Conservation (phyloP, 2,329 filamentous ascomycete species). For the Botrytis paeoniae region DNA sequence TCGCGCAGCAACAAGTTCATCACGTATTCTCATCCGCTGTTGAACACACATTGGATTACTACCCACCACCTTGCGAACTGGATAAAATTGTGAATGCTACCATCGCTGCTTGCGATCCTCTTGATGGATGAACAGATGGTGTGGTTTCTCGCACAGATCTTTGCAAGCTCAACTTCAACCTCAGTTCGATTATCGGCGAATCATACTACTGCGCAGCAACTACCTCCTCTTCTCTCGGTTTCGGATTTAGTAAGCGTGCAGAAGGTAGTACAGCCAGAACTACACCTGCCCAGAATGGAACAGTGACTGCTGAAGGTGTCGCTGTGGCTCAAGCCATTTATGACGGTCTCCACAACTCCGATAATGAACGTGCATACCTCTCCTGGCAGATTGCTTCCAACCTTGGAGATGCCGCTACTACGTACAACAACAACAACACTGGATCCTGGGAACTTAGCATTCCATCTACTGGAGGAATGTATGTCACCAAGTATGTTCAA, state of each 20-base stretch:
- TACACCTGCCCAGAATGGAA: constrained; percentile 28
- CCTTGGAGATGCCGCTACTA: constrained; percentile 4
- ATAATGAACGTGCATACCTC: constrained; percentile 40
- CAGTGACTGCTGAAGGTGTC: constrained; percentile 34
- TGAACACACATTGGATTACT: constrained; percentile 43
- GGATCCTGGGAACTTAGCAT: constrained; percentile 38
- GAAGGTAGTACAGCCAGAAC: constrained; percentile 10
- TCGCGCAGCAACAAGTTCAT: constrained; percentile 44
- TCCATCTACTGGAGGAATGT: constrained; percentile 38
- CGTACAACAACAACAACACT: constrained; percentile 13
- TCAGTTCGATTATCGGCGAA: constrained; percentile 43
- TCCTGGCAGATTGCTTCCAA: constrained; percentile 37
- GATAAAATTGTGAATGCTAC: constrained; percentile 53
- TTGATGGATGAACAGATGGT: constrained; percentile 54
- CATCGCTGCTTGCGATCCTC: constrained; percentile 51
- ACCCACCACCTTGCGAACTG: constrained; percentile 46
- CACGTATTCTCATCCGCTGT: constrained; percentile 40
- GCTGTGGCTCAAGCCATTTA: constrained; percentile 38
- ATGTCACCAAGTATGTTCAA: constrained; percentile 44
- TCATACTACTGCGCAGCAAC: constrained; percentile 44
- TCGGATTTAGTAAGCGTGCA: constrained; percentile 13
- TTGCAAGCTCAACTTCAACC: constrained; percentile 47
- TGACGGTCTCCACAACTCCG: constrained; percentile 39
- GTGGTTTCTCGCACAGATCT: constrained; percentile 50
- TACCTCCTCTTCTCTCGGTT: neutral